phyloP scores from a whole-genome alignment of 371 early-diverging fungal species.

The Mortierella sp. region DNA sequence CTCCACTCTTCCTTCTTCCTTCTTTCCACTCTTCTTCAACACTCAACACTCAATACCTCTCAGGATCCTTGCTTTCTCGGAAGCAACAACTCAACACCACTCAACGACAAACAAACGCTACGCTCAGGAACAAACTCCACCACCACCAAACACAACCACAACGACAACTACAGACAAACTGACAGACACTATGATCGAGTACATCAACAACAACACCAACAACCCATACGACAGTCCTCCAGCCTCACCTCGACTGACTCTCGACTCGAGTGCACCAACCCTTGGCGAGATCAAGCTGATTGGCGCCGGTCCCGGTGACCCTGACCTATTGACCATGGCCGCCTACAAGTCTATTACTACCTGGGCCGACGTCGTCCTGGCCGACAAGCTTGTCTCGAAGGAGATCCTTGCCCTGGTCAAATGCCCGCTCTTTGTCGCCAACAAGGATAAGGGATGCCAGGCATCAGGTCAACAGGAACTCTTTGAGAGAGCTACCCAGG shows the following conservation, averaged over 20 bases:
- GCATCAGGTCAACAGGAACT: constrained; percentile 87
- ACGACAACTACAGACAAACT: not conserved
- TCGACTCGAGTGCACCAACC: not conserved
- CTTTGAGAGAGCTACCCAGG: constrained; percentile 74
- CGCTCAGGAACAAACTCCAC: not conserved
- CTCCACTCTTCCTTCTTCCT: not conserved
- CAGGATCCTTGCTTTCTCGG: too few relatives aligned
- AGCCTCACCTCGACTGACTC: constrained; percentile 29
- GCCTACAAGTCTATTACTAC: constrained; percentile 76
- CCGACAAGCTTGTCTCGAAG: constrained; percentile 87
- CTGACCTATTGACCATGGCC: constrained; percentile 82
- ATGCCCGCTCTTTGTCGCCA: constrained; percentile 72
- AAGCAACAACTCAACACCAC: not conserved
- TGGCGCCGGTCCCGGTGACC: constrained; percentile 92
- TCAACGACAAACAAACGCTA: not conserved
- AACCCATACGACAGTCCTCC: constrained; percentile 53
- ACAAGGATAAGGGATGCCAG: constrained; percentile 84
- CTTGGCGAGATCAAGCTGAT: constrained; percentile 61
- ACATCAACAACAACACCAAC: constrained; percentile 9
- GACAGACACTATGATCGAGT: not conserved
- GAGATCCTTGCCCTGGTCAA: constrained; percentile 71
- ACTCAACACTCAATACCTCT: not conserved
- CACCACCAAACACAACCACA: not conserved
- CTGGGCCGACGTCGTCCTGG: constrained; percentile 84
- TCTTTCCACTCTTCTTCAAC: not conserved